Evolutionary conservation across 2,329 filamentous ascomycete species (phyloP).

Genomic region (Xylaria sp.): DNA sequence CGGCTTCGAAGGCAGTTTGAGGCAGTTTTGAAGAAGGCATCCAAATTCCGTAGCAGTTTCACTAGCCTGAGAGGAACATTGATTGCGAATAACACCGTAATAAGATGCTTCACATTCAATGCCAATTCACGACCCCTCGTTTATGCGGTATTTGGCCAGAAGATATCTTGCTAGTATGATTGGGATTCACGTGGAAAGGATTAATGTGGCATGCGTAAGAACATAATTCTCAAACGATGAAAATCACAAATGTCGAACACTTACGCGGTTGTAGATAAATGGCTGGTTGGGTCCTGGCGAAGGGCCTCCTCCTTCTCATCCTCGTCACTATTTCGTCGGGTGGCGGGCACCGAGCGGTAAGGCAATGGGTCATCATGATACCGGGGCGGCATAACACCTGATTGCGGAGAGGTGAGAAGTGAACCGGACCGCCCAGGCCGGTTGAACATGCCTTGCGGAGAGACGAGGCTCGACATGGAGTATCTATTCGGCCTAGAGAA

Average conservation of each 20-base stretch:
- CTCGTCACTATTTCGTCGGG: slow-evolving; percentile 90
- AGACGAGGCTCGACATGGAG: slow-evolving; percentile 87
- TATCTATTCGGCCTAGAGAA: slow-evolving; percentile 89
- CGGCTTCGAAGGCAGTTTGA: slow-evolving; percentile 1
- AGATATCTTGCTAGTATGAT: slow-evolving; percentile 1
- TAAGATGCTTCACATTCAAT: slow-evolving; percentile 4
- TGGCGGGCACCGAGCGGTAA: slow-evolving; percentile 86
- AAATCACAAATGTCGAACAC: slow-evolving; percentile 55
- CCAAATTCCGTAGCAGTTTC: neutral
- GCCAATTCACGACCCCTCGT: neutral
- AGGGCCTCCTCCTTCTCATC: slow-evolving; percentile 85
- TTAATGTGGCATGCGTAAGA: neutral
- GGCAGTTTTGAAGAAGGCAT: neutral
- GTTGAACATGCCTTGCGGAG: slow-evolving; percentile 79
- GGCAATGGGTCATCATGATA: slow-evolving; percentile 75
- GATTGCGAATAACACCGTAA: slow-evolving; percentile 12
- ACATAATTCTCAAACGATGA: slow-evolving; percentile 2
- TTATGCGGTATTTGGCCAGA: slow-evolving; percentile 3
- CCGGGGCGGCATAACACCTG: slow-evolving; percentile 67
- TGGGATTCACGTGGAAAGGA: neutral
- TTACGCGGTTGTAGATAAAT: slow-evolving; percentile 82
- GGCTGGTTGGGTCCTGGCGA: slow-evolving; percentile 74
- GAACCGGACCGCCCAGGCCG: slow-evolving; percentile 81
- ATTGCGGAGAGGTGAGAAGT: slow-evolving; percentile 81
- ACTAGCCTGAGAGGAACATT: slow-evolving; percentile 1